These are phyloP conservation scores for Rhizopus arrhizus DNA, from an alignment of 371 early-diverging fungal genomes.

Conservation along the genomic window DNA sequence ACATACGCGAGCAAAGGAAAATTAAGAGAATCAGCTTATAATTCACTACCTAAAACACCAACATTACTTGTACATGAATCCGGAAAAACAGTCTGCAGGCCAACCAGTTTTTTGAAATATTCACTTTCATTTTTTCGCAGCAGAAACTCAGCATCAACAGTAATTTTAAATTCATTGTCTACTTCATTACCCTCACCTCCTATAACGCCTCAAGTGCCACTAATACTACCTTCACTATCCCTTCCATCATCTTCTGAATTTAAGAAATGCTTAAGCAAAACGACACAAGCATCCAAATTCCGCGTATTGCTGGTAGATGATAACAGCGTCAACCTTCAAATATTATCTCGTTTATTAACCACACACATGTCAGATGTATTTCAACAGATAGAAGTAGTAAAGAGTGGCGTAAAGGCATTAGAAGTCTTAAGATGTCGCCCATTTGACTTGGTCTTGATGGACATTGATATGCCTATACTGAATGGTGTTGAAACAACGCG, in stretches of 20 bases:
- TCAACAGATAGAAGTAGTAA: slow-evolving; percentile 47
- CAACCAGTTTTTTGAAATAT: slow-evolving; percentile 19
- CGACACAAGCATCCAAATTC: slow-evolving; percentile 5
- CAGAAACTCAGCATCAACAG: background rate
- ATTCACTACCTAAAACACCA: background rate
- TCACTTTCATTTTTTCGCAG: slow-evolving; percentile 19
- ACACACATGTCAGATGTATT: slow-evolving; percentile 54
- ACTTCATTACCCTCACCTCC: slow-evolving; percentile 28
- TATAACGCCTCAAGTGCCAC: slow-evolving; percentile 4
- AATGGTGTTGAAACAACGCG: slow-evolving; percentile 60
- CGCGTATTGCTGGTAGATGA: slow-evolving; percentile 60
- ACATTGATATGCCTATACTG: slow-evolving; percentile 69
- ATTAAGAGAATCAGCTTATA: background rate
- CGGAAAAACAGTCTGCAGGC: slow-evolving; percentile 19
- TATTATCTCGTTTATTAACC: slow-evolving; percentile 54
- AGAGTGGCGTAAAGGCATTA: slow-evolving; percentile 51
- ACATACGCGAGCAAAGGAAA: background rate
- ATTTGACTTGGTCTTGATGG: slow-evolving; percentile 64
- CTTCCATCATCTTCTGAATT: slow-evolving; percentile 12
- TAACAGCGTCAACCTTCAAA: slow-evolving; percentile 59
- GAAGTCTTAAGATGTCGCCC: slow-evolving; percentile 42
- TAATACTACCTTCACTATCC: slow-evolving; percentile 12
- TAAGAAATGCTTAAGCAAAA: slow-evolving; percentile 23
- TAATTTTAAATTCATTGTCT: slow-evolving; percentile 5
- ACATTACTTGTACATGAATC: slow-evolving; percentile 18